A percentile compares a stretch with the other conserved stretches of the same genome.
These are phyloP conservation scores for Aegilops tauschii DNA, from an alignment of 176 grass and related monocot species.

Conservation along the genomic window DNA sequence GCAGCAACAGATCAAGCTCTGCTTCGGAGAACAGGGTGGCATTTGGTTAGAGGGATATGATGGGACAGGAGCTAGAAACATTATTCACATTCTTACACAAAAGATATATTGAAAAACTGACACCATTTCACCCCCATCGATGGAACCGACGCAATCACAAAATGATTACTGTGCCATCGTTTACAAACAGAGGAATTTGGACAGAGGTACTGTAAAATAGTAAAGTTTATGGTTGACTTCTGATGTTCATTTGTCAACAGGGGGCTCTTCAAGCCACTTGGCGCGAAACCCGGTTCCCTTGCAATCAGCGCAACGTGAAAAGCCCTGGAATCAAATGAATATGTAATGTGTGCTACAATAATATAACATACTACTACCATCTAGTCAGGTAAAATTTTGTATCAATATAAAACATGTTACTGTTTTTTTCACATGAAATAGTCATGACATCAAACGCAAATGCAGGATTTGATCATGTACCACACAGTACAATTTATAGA, in stretches of 20 bases:
- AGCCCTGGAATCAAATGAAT: slow-evolving; percentile 59
- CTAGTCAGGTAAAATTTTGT: neutral
- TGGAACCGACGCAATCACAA: slow-evolving; percentile 6
- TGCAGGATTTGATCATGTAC: neutral
- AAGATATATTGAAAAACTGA: slow-evolving; percentile 7
- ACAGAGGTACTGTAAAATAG: slow-evolving; percentile 3
- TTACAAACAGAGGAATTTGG: slow-evolving; percentile 25
- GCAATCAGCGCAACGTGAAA: slow-evolving; percentile 65
- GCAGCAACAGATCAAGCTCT: neutral
- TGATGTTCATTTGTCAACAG: slow-evolving; percentile 34
- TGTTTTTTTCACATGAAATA: slow-evolving; percentile 23
- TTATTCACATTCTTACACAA: neutral
- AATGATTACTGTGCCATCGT: neutral
- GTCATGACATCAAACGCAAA: neutral
- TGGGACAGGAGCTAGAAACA: neutral
- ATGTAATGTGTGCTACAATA: slow-evolving; percentile 1
- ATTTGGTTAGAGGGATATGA: neutral
- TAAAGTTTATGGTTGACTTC: slow-evolving; percentile 28
- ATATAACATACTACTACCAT: neutral
- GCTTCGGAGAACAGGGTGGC: neutral
- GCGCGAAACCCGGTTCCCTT: slow-evolving; percentile 95
- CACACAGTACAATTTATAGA: neutral
- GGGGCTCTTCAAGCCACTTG: slow-evolving; percentile 84
- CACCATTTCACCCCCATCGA: neutral
- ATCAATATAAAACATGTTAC: neutral